Evolutionary conservation across 169 alveolate species (phyloP).

Genomic region (Eimeria necatrix): DNA sequence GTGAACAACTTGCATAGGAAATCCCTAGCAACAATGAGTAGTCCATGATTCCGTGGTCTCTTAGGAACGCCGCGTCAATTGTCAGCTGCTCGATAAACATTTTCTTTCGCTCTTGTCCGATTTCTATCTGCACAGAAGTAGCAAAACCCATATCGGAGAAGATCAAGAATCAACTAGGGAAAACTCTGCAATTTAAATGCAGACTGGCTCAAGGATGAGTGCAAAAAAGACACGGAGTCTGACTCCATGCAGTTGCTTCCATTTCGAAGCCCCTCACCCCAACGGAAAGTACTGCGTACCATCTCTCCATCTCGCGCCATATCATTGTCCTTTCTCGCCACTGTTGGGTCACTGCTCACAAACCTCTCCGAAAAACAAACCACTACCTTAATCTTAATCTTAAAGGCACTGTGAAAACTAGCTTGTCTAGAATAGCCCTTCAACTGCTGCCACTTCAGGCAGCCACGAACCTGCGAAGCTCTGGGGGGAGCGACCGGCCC

Average conservation of each 20-base stretch:
- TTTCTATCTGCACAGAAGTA: conserved; percentile 58
- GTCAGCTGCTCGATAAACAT: conserved; percentile 71
- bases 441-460: not conserved
- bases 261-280: not conserved
- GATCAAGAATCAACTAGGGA: too few species aligned
- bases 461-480: conserved; percentile 47
- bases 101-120: conserved; percentile 74
- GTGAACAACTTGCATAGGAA: conserved; percentile 81
- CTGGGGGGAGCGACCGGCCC: conserved; percentile 81
- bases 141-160: not conserved
- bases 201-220: too few species aligned
- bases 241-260: not conserved
- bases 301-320: conserved; percentile 61
- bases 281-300: conserved; percentile 25
- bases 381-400: not conserved
- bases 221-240: not conserved
- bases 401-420: not conserved
- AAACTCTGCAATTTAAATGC: too few species aligned
- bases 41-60: conserved; percentile 91
- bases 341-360: conserved; percentile 75
- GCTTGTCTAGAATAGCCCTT: not conserved
- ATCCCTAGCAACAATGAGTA: conserved; percentile 94
- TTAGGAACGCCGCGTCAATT: conserved; percentile 80
- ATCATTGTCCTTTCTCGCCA: conserved; percentile 79
- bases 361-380: not conserved